Percentiles rank a stretch among this genome's conserved stretches.
phyloP scores from a whole-genome alignment of 139 green algal genomes.

The Mesotaenium endlicherianum region DNA sequence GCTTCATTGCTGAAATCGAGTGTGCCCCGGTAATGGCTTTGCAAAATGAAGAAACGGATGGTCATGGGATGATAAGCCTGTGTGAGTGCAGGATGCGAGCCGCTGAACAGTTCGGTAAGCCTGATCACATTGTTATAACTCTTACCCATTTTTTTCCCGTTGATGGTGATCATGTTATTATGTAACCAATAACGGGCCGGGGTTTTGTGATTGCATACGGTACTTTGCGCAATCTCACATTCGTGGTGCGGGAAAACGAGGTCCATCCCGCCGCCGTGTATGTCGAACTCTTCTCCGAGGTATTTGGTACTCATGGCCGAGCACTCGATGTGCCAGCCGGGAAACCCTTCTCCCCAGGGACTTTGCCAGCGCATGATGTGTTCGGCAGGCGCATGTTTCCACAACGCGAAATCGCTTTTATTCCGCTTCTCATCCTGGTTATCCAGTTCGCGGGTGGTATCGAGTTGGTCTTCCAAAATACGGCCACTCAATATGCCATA shows the following conservation, averaged over 20 bases:
- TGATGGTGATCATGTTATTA: not conserved
- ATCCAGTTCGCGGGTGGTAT: not conserved
- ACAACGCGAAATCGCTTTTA: not conserved
- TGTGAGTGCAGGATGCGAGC: too few relatives aligned
- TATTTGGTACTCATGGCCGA: not conserved
- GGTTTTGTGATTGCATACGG: not conserved
- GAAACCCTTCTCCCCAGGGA: not conserved
- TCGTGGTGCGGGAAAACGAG: not conserved
- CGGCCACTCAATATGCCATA: too few relatives aligned
- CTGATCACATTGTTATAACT: not conserved
- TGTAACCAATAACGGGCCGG: not conserved
- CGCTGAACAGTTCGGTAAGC: not conserved
- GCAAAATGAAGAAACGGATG: too few relatives aligned
- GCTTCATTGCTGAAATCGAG: too few relatives aligned
- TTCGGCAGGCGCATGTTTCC: not conserved
- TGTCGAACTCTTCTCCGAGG: not conserved
- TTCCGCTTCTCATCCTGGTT: not conserved
- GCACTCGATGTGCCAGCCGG: not conserved
- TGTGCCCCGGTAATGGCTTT: too few relatives aligned
- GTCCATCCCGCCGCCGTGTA: not conserved
- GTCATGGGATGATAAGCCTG: too few relatives aligned
- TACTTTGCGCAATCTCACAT: not conserved
- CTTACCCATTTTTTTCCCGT: not conserved
- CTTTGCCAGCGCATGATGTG: not conserved
- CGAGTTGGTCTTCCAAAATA: too few relatives aligned